Evolutionary conservation across 805 yeast species (phyloP).

Genomic region (Ogataea corticis): DNA sequence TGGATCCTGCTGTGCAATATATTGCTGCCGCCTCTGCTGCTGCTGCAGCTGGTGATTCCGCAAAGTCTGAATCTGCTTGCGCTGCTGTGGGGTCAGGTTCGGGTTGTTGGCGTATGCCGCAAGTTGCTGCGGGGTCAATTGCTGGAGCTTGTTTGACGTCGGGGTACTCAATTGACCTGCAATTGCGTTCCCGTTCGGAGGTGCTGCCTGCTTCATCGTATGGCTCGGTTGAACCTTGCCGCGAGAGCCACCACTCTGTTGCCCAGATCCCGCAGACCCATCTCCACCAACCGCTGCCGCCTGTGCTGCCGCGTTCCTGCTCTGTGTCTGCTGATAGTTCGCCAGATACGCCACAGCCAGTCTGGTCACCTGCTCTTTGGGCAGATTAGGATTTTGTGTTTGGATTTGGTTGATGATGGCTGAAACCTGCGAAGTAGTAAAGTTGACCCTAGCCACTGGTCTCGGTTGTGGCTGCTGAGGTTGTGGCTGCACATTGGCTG

Average conservation of each 20-base stretch:
- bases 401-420: slow-evolving; percentile 66
- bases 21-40: slow-evolving; percentile 29
- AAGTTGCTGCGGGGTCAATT: slow-evolving; percentile 27
- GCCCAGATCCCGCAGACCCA: neutral
- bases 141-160: slow-evolving; percentile 13
- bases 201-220: slow-evolving; percentile 9
- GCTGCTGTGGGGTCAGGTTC: slow-evolving; percentile 44
- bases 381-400: slow-evolving; percentile 60
- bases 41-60: slow-evolving; percentile 36
- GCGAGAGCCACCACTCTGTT: neutral
- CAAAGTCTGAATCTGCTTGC: slow-evolving; percentile 44
- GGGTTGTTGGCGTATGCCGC: slow-evolving; percentile 35
- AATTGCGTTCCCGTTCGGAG: slow-evolving; percentile 15
- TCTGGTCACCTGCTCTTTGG: slow-evolving; percentile 64
- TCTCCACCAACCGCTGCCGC: slow-evolving; percentile 18
- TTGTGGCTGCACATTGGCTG: slow-evolving; percentile 12
- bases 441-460: slow-evolving; percentile 29
- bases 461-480: slow-evolving; percentile 17
- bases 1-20: slow-evolving; percentile 10
- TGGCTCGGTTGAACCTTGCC: slow-evolving; percentile 1
- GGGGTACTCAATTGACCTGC: slow-evolving; percentile 20
- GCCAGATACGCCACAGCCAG: slow-evolving; percentile 66
- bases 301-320: slow-evolving; percentile 31
- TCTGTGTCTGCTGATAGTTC: slow-evolving; percentile 53
- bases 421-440: slow-evolving; percentile 64